These are phyloP conservation scores for Ceriops zippeliana DNA, from an alignment of 345 rosid species.

Conservation along the genomic window DNA sequence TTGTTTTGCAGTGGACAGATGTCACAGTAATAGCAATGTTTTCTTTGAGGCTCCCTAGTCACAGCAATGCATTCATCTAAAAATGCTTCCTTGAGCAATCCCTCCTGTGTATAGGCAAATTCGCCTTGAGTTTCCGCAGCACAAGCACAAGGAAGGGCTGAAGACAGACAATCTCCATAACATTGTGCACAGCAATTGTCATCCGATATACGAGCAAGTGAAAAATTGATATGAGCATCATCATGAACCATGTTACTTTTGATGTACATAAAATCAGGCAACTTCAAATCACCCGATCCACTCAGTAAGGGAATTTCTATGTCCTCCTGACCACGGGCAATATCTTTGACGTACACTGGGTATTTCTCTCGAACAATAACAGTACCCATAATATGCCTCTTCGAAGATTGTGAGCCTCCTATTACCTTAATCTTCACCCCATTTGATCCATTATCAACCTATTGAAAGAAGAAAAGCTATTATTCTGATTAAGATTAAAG, in stretches of 20 bases:
- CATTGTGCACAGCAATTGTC: slow-evolving; percentile 23
- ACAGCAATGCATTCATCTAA: slow-evolving; percentile 18
- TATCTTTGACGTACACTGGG: slow-evolving; percentile 24
- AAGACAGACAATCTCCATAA: slow-evolving; percentile 16
- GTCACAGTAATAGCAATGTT: slow-evolving; percentile 25
- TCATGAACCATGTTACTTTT: slow-evolving; percentile 19
- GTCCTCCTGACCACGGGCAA: slow-evolving; percentile 30
- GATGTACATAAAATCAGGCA: slow-evolving; percentile 19
- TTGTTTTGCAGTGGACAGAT: slow-evolving; percentile 14
- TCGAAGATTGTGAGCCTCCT: background rate
- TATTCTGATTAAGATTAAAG: background rate
- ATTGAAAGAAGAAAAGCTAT: background rate
- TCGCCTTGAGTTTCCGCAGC: slow-evolving; percentile 28
- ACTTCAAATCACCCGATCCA: slow-evolving; percentile 5
- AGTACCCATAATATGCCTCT: background rate
- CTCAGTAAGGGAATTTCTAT: slow-evolving; percentile 13
- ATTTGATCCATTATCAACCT: background rate
- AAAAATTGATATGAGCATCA: slow-evolving; percentile 20
- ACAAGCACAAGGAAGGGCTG: slow-evolving; percentile 21
- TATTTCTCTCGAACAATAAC: slow-evolving; percentile 11
- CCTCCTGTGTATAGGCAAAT: slow-evolving; percentile 22
- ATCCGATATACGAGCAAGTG: slow-evolving; percentile 22
- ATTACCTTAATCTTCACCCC: background rate
- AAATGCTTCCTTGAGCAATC: slow-evolving; percentile 21
- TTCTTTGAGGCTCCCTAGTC: slow-evolving; percentile 13